phyloP scores from a whole-genome alignment of 1,284 basidiomycete genomes.

The Moesziomyces aphidis region DNA sequence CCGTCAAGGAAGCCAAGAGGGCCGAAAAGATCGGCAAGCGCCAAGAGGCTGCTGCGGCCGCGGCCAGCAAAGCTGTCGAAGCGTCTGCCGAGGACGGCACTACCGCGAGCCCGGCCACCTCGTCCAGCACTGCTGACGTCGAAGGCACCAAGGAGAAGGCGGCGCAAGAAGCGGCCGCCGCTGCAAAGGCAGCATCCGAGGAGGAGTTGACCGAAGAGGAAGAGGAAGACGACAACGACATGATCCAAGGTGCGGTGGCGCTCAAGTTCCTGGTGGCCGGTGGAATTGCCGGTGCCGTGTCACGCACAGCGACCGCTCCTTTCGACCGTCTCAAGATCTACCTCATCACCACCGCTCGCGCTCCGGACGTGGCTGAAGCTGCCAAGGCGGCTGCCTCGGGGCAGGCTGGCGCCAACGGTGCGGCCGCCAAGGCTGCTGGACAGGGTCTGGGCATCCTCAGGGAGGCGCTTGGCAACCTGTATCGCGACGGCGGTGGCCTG shows the following conservation, averaged over 20 bases:
- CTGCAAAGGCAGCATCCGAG: conserved; percentile 12
- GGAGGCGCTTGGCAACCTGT: conserved; percentile 81
- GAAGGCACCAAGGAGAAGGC: conserved; percentile 30
- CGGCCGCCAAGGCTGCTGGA: conserved; percentile 41
- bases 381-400: conserved; percentile 29
- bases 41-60: conserved; percentile 38
- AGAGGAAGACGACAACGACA: conserved; percentile 73
- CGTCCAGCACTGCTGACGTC: conserved; percentile 7
- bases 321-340: conserved; percentile 98
- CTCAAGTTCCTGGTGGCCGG: conserved; percentile 92
- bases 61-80: conserved; percentile 26
- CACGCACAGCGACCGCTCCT: conserved; percentile 93
- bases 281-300: conserved; percentile 95
- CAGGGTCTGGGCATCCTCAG: conserved; percentile 74
- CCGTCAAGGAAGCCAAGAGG: conserved; percentile 52
- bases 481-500: conserved; percentile 80
- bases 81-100: conserved; percentile 8
- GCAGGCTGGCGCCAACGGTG: conserved; percentile 7
- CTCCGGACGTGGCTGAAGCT: conserved; percentile 22
- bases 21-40: conserved; percentile 43
- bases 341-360: conserved; percentile 80
- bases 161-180: conserved; percentile 23
- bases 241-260: conserved; percentile 79
- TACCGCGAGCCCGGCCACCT: neutral
- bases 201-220: conserved; percentile 63